phyloP scores from a whole-genome alignment of 2,329 filamentous ascomycete genomes.

The Alternaria triticina region DNA sequence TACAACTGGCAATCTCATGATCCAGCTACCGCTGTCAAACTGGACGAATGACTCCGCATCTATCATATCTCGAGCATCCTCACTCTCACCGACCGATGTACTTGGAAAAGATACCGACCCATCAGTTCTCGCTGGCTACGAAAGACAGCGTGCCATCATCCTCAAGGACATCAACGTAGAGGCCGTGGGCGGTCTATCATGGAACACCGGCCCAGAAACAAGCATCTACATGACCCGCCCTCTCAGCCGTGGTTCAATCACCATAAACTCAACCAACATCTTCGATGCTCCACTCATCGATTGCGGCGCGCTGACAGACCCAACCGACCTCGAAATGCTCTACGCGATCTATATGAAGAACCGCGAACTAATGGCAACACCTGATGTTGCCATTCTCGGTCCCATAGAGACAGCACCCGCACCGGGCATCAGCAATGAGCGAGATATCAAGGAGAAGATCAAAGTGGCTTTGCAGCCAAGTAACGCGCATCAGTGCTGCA shows the following conservation, averaged over 20 bases:
- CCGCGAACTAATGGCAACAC: constrained; percentile 36
- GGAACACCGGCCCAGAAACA: constrained; percentile 25
- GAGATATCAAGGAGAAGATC: constrained; percentile 12
- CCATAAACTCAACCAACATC: constrained; percentile 37
- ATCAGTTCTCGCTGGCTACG: constrained; percentile 26
- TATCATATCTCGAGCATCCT: constrained; percentile 17
- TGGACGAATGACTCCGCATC: constrained; percentile 15
- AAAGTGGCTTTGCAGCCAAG: constrained; percentile 11
- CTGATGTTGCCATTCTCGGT: constrained; percentile 39
- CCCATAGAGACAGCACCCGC: constrained; percentile 38
- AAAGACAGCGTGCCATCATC: constrained; percentile 32
- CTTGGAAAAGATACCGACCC: background rate
- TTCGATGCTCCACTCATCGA: constrained; percentile 33
- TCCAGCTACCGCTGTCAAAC: constrained; percentile 20
- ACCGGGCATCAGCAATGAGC: constrained; percentile 15
- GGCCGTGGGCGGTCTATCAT: constrained; percentile 35
- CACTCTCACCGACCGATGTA: background rate
- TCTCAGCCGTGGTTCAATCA: constrained; percentile 44
- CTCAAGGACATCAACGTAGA: constrained; percentile 20
- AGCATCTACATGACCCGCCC: constrained; percentile 42
- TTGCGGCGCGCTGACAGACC: constrained; percentile 36
- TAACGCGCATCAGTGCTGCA: constrained; percentile 32
- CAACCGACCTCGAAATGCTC: constrained; percentile 39
- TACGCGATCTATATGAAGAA: constrained; percentile 43
- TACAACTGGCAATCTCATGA: constrained; percentile 24